Evolutionary conservation across 1,284 basidiomycete genomes (phyloP).

Genomic region (Agaricales sp.): DNA sequence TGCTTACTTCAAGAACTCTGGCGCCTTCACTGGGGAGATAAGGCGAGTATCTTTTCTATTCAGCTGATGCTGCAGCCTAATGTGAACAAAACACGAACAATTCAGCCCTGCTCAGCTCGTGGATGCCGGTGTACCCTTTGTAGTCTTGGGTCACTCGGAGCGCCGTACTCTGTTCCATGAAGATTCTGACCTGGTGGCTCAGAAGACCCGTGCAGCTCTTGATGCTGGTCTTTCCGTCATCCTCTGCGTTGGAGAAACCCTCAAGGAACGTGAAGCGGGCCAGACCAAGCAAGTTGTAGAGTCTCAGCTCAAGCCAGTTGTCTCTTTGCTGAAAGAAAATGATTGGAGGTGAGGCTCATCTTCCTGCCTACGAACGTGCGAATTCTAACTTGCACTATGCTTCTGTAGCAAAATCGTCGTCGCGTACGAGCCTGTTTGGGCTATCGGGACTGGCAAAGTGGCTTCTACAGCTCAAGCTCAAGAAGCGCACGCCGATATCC

Average conservation of each 20-base stretch:
- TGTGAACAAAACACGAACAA: conserved; percentile 2
- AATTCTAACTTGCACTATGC: not conserved
- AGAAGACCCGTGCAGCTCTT: conserved; percentile 81
- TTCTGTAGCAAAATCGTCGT: conserved; percentile 74
- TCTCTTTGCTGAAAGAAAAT: conserved; percentile 46
- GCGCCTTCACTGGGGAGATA: conserved; percentile 95
- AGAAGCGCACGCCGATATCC: conserved; percentile 82
- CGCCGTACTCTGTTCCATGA: conserved; percentile 91
- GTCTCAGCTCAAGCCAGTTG: conserved; percentile 75
- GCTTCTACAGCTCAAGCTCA: conserved; percentile 90
- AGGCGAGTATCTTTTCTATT: conserved; percentile 36
- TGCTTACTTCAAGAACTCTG: conserved; percentile 75
- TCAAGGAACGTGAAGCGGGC: conserved; percentile 77
- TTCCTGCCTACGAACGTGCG: not conserved
- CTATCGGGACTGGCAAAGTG: conserved; percentile 96
- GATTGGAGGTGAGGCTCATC: conserved; percentile 68
- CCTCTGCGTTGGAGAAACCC: conserved; percentile 93
- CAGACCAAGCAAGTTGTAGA: conserved; percentile 78
- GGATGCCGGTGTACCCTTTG: conserved; percentile 84
- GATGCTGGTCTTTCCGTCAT: conserved; percentile 77
- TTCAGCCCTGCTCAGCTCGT: conserved; percentile 69
- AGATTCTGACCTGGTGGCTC: conserved; percentile 73
- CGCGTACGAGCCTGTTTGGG: conserved; percentile 98
- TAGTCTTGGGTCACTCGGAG: conserved; percentile 97
- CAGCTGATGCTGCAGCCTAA: not conserved